Base-by-base conservation (phyloP, 441 rosid genomes). In the Populus hybrid region DNA sequence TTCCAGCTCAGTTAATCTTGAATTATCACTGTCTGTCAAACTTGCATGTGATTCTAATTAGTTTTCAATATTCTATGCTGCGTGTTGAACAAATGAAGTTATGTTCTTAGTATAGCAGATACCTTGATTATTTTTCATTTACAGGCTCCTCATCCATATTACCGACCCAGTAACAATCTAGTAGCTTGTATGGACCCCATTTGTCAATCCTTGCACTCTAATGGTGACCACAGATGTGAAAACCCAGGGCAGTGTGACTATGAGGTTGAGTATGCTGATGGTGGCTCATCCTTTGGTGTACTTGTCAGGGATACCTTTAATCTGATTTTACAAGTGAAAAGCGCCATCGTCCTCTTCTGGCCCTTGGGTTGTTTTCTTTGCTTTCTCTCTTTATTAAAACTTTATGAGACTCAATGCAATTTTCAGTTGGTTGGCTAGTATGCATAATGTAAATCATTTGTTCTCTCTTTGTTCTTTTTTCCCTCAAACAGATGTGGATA, bases 71-170 rank as follows among this genome's bases (percentile, higher is more conserved):
- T 61, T 0, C 23, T 2, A 20, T 57, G 63, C 23, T 57, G 3
- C 3, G 23, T 24, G 24, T 24, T 24, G 1, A 24, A 24, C 24
- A 24, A 24, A 24, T 24, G 24, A 24, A 24, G 24, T 24, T 24
- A 24, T 24, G 24, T 24, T 24, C 24, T 24, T 24, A 24, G 24
- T 24, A 24, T 24, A 24, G 24, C 24, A 24, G 24, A 24, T 24
- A 24, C 24, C 24, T 24, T 24, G 1, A 35, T 70, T 70, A 2
- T 16, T 40, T 38, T 23, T 63, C 12, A 69, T 46, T 83, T 83
- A 82, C 85, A 94, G 99, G 92, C 93, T 1, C 98, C 98, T 81
- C 97, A 93, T 86, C 96, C 98, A 23, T 87, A 80, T 26, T 93
- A 94, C 77, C 79, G 66, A 82, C 99, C 99, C 77, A 89, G 75